Conservation (phyloP, 768 basidiomycete species). For the Hypsizygus marmoreus region DNA sequence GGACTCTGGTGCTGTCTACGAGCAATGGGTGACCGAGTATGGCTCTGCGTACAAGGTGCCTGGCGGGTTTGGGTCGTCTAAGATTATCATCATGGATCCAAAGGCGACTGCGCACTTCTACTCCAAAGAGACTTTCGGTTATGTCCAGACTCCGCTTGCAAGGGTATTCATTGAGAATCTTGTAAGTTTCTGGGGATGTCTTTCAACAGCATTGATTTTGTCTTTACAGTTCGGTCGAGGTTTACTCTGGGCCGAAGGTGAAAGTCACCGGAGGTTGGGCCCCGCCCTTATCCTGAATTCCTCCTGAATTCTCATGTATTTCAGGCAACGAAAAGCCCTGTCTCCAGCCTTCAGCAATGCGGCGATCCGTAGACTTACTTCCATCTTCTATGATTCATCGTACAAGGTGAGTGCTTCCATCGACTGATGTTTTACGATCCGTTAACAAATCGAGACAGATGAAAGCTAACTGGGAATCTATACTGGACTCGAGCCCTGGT, state of each 20-base stretch:
- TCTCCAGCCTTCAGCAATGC: slow-evolving; percentile 56
- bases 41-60: slow-evolving; percentile 50
- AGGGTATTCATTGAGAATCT: slow-evolving; percentile 39
- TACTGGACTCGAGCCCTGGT: slow-evolving; percentile 27
- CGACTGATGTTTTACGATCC: not conserved
- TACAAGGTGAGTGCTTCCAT: slow-evolving; percentile 40
- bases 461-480: slow-evolving; percentile 27
- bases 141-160: slow-evolving; percentile 39
- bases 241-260: slow-evolving; percentile 43
- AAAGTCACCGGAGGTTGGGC: slow-evolving; percentile 46
- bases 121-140: slow-evolving; percentile 49
- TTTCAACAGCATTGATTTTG: not conserved
- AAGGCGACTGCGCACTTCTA: slow-evolving; percentile 56
- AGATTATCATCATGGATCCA: slow-evolving; percentile 44
- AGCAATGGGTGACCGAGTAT: slow-evolving; percentile 49
- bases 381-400: slow-evolving; percentile 51
- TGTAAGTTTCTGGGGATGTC: slow-evolving; percentile 23
- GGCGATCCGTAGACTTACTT: slow-evolving; percentile 45
- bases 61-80: slow-evolving; percentile 30
- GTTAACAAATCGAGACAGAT: slow-evolving; percentile 19
- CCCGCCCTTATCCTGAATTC: not conserved
- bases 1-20: slow-evolving; percentile 36
- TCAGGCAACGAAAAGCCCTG: slow-evolving; percentile 50
- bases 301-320: not conserved
- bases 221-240: slow-evolving; percentile 38